Evolutionary conservation across 1,284 basidiomycete species (phyloP).

Genomic region (Peniophora sp.): DNA sequence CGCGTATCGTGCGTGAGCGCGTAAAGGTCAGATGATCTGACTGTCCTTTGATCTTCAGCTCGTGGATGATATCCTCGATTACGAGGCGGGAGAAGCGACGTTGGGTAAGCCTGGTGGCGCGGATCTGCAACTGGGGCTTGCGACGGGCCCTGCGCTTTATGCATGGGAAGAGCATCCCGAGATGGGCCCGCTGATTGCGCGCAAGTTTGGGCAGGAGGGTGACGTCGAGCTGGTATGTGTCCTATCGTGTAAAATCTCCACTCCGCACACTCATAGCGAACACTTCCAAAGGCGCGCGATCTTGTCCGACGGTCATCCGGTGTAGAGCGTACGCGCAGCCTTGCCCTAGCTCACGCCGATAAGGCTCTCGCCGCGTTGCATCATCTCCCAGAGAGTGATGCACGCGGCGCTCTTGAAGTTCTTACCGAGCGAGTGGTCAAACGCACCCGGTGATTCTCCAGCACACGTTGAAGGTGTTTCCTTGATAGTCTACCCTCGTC

Average conservation of each 20-base stretch:
- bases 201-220: constrained; percentile 77
- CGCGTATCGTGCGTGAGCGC: not conserved
- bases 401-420: constrained; percentile 62
- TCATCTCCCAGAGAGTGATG: constrained; percentile 78
- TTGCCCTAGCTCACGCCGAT: constrained; percentile 74
- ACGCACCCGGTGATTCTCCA: constrained; percentile 36
- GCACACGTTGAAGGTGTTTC: not conserved
- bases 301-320: constrained; percentile 72
- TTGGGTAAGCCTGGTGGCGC: constrained; percentile 86
- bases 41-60: constrained; percentile 43
- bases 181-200: constrained; percentile 74
- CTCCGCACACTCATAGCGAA: constrained; percentile 1
- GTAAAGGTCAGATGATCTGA: not conserved
- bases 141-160: constrained; percentile 90
- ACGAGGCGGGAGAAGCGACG: constrained; percentile 56
- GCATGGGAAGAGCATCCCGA: constrained; percentile 88
- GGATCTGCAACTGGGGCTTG: constrained; percentile 81
- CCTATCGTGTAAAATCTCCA: not conserved
- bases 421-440: constrained; percentile 59
- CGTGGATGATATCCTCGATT: constrained; percentile 89
- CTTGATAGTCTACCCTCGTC: too few relatives aligned
- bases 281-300: constrained; percentile 52
- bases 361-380: constrained; percentile 69
- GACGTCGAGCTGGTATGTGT: constrained; percentile 77
- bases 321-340: constrained; percentile 69